Evolutionary conservation across 1,139 yeast species (phyloP).

Genomic region (Kodamaea fungicola): DNA sequence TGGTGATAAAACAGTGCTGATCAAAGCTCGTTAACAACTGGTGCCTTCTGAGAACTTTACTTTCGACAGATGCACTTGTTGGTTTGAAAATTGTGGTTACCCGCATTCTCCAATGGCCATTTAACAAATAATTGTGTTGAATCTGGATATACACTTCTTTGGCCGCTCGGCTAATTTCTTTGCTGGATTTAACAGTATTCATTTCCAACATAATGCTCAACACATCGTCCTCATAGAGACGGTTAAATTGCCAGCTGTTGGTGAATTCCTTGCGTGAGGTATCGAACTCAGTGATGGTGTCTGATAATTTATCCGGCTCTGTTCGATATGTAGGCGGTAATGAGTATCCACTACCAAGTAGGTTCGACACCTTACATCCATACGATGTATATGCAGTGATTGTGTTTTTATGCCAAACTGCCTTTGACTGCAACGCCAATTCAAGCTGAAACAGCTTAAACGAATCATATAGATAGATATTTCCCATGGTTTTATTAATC

Average conservation of each 20-base stretch:
- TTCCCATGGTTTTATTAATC: conserved; percentile 29
- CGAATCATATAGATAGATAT: conserved; percentile 23
- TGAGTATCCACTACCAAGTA: conserved; percentile 28
- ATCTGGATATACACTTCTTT: conserved; percentile 30
- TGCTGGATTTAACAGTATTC: conserved; percentile 24
- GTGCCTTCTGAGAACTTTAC: conserved; percentile 23
- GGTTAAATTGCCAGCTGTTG: conserved; percentile 34
- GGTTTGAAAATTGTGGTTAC: conserved; percentile 27
- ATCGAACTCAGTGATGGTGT: conserved; percentile 30
- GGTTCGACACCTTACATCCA: conserved; percentile 27
- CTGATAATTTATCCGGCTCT: conserved; percentile 31
- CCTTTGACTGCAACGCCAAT: conserved; percentile 6
- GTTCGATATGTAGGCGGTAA: conserved; percentile 32
- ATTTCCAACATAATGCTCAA: conserved; percentile 32
- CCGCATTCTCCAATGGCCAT: conserved; percentile 22
- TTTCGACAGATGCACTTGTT: conserved; percentile 28
- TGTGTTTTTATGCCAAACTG: conserved; percentile 4
- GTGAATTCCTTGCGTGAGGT: conserved; percentile 32
- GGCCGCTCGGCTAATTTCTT: conserved; percentile 16
- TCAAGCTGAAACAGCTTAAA: conserved; percentile 23
- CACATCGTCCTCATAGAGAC: conserved; percentile 19
- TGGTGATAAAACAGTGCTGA: conserved; percentile 27
- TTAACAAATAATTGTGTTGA: conserved; percentile 28
- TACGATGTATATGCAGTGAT: conserved; percentile 31
- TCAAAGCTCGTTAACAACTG: conserved; percentile 30